These are phyloP conservation scores for Medicago ruthenica DNA, from an alignment of 306 rosid species.

Conservation along the genomic window DNA sequence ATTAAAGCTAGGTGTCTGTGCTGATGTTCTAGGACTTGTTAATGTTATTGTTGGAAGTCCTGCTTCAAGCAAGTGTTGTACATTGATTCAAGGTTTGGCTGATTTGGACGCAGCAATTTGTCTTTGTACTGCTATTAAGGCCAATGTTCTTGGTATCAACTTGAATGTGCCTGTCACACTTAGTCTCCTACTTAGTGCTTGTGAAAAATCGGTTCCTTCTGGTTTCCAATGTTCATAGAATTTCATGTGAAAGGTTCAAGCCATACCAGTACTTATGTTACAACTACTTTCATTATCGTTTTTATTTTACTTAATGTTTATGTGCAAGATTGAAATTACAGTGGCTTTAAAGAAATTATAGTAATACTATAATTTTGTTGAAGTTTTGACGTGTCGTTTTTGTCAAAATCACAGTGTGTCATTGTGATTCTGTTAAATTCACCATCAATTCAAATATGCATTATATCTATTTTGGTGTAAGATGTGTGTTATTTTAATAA, in stretches of 20 bases:
- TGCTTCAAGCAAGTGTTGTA: conserved; percentile 64
- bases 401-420: background rate
- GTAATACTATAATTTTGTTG: background rate
- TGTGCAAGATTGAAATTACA: background rate
- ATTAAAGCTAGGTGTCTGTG: conserved; percentile 71
- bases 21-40: conserved; percentile 60
- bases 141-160: conserved; percentile 77
- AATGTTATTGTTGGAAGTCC: conserved; percentile 57
- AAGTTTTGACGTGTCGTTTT: too few species aligned
- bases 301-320: conserved; percentile 3
- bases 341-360: too few species aligned
- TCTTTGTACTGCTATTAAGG: conserved; percentile 84
- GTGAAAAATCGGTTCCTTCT: conserved; percentile 67
- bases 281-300: background rate
- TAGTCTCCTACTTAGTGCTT: conserved; percentile 66
- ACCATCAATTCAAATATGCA: background rate
- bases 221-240: conserved; percentile 64
- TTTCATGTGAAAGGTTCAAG: conserved; percentile 6
- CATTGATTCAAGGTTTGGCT: conserved; percentile 67
- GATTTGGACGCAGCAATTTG: conserved; percentile 77
- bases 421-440: background rate
- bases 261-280: background rate
- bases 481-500: conserved; percentile 33
- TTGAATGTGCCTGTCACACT: conserved; percentile 68
- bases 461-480: background rate